Percentiles rank a stretch among this genome's conserved stretches.
These are phyloP conservation scores for Aspergillus fijiensis DNA, from an alignment of 2,329 filamentous ascomycete genomes.

Conservation along the genomic window DNA sequence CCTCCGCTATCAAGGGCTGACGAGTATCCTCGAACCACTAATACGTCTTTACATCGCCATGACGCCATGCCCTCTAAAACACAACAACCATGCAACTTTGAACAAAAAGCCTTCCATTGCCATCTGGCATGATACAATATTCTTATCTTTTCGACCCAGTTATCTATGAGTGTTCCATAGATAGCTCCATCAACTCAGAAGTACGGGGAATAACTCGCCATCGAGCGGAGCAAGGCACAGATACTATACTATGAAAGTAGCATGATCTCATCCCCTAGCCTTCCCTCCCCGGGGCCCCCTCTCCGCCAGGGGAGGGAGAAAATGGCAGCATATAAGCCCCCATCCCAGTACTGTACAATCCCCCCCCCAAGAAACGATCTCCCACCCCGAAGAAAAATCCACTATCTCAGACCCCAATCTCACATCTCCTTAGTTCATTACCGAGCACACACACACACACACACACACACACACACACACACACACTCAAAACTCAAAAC, in stretches of 20 bases:
- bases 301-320: too few relatives aligned
- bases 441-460: conserved; percentile 32
- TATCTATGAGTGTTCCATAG: background rate
- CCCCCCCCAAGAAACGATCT: background rate
- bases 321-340: too few relatives aligned
- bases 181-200: too few relatives aligned
- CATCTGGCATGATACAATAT: background rate
- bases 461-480: too few relatives aligned
- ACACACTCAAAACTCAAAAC: conserved; percentile 36
- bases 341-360: background rate
- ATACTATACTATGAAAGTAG: background rate
- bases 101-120: background rate
- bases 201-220: too few relatives aligned
- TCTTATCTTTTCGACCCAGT: background rate
- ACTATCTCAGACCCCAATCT: too few relatives aligned
- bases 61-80: background rate
- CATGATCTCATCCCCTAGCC: background rate
- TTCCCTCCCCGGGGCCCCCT: too few relatives aligned
- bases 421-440: conserved; percentile 41
- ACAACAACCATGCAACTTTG: background rate
- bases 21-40: too few relatives aligned
- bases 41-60: background rate
- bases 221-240: too few relatives aligned
- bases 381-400: too few relatives aligned
- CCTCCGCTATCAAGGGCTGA: too few relatives aligned